phyloP scores from a whole-genome alignment of 768 basidiomycete genomes.

The Leucosporidium scottii region DNA sequence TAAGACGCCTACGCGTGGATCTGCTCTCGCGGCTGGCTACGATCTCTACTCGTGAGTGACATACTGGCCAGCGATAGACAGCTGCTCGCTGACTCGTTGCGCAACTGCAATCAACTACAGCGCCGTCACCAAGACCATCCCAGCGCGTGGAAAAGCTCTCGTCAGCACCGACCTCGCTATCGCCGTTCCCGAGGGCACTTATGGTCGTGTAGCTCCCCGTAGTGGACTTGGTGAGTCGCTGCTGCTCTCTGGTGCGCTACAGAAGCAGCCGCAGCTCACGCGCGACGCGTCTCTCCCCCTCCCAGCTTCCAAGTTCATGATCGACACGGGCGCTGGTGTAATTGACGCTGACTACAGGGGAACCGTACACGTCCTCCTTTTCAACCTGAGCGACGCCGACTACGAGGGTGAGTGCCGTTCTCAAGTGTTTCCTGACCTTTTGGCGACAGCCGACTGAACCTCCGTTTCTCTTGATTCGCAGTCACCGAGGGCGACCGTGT shows the following conservation, averaged over 20 bases:
- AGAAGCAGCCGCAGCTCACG: not conserved
- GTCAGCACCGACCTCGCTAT: slow-evolving; percentile 87
- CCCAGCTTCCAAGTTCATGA: slow-evolving; percentile 90
- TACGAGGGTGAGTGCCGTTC: slow-evolving; percentile 60
- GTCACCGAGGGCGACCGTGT: slow-evolving; percentile 92
- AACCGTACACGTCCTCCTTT: slow-evolving; percentile 78
- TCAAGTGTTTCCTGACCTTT: not conserved
- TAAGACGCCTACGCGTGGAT: slow-evolving; percentile 76
- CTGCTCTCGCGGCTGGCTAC: slow-evolving; percentile 80
- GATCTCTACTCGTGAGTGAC: slow-evolving; percentile 77
- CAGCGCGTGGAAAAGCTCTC: slow-evolving; percentile 84
- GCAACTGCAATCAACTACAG: slow-evolving; percentile 44
- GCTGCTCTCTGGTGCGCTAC: not conserved
- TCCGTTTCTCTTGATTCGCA: slow-evolving; percentile 38
- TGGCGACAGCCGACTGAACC: too few relatives aligned
- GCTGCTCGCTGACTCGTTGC: not conserved
- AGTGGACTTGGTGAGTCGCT: slow-evolving; percentile 74
- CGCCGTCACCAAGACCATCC: slow-evolving; percentile 74
- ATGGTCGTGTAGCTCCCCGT: slow-evolving; percentile 92
- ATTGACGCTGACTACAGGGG: slow-evolving; percentile 96
- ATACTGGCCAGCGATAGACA: not conserved
- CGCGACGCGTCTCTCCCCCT: not conserved
- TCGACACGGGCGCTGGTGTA: slow-evolving; percentile 95
- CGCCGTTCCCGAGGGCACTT: slow-evolving; percentile 85
- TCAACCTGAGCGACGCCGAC: slow-evolving; percentile 83